Base-by-base conservation (phyloP, 2,329 filamentous ascomycete species). In the Cordyceps farinosa region DNA sequence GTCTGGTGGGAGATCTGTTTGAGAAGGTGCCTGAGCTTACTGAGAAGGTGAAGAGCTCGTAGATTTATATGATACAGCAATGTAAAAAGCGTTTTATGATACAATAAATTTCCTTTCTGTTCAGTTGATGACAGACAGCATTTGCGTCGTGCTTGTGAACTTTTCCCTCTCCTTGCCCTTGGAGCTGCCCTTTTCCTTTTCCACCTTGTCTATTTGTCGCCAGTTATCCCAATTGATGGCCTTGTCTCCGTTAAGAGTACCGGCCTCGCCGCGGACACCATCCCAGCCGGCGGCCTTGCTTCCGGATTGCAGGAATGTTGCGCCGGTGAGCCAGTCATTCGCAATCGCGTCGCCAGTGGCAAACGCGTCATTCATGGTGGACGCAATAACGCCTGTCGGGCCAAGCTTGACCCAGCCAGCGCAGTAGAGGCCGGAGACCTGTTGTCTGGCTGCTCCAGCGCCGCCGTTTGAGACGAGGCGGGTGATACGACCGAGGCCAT, bases 321-420 rank as follows among this genome's bases (percentile, higher is more conserved):
- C 70, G 2, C 76, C 75, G 1, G 77, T 71, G 17, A 73, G 68
- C 89, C 92, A 94, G 72, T 99, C 95, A n/a, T 84, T 78, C 0
- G 85, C 85, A 66, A 99, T 90, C 3, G 89, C 87, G 72, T 97
- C 93, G 1, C 88, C 95, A 0, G 92, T 97, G 9, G 85, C 84
- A 70, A 98, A 99, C 0, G 95, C 94, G 74, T 99, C 95, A 65
- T 90, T 86, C 92, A 99, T 96, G 0, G 95, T 99, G 36, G 89
- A 92, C 1, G 94, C 94, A 73, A 99, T 99, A 3, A 98, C 93
- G 2, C 95, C 95, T 0, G 92, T 97, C 0, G 95, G 94, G 0
- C 95, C 95, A 42, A 90, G 86, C 78, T 98, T 98, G 10, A 97
- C 92, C 95, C 95, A 99, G 0, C 95, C 95, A 17, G 94, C 90